Base-by-base conservation (phyloP, 2,329 filamentous ascomycete species). In the Xylaria polymorpha region DNA sequence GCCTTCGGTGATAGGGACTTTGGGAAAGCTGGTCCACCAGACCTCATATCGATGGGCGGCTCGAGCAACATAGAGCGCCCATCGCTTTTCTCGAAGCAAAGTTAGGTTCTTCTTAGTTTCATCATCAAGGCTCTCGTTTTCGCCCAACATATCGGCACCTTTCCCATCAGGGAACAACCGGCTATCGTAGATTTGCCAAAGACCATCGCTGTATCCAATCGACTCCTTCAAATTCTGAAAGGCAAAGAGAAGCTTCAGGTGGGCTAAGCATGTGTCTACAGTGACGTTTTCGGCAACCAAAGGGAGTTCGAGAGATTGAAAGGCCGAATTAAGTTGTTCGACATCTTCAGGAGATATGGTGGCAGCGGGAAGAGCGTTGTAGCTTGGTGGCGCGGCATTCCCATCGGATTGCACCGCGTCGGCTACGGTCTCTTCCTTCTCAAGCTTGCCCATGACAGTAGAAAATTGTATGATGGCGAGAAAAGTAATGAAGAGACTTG, bases 171-270 rank as follows among this genome's bases (percentile, higher is more conserved):
- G 68, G 1, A 73, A 65, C 4, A 83, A 82, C 0, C 80, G 77
- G 1, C 77, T 77, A 72, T 91, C 87, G 74, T 81, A 83, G 58
- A 94, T 83, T 2, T 86, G 87, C 79, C 90, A 94, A 1, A 94
- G 81, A 0, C 90, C 89, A 73, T 94, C 89, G 0, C 81, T 86
- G 64, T 87, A 90, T 6, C 89, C 90, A 20, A 94, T 80, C 20
- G 88, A 85, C 67, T 93, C 88, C 70, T 90, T 91, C 63, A 95
- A 80, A 41, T 84, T 84, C 72, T 92, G 87, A 66, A 95, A 85
- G 10, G 89, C 87, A 61, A 89, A 87, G 1, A 95, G 83, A 0
- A 95, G 83, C 77, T 93, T 93, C 35, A 95, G 84, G 77, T 96
- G 93, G 0, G 88, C 90, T 25, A 93, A 85, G 71, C 91, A 93